Conservation (phyloP, 306 rosid genomes). For the Rosa rugosa region DNA sequence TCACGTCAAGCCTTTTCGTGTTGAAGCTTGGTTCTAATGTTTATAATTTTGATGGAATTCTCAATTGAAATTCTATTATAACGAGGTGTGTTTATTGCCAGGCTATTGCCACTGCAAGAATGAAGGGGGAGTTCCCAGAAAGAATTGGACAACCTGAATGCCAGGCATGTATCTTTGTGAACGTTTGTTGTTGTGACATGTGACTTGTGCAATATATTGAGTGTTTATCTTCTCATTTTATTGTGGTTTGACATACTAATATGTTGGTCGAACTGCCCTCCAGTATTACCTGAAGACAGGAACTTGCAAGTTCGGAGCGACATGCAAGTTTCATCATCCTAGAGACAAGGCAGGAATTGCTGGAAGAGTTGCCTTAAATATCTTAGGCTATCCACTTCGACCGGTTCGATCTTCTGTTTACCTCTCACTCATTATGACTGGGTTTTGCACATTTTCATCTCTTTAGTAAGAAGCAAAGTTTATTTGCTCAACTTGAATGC, state of each 20-base stretch:
- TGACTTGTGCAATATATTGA: background rate
- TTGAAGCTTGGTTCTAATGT: slow-evolving; percentile 2
- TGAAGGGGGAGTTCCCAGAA: slow-evolving; percentile 98
- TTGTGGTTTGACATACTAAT: slow-evolving; percentile 5
- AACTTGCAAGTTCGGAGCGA: slow-evolving; percentile 98
- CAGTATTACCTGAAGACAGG: slow-evolving; percentile 96
- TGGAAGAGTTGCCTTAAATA: slow-evolving; percentile 91
- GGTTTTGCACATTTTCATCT: slow-evolving; percentile 26
- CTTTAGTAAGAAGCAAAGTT: background rate
- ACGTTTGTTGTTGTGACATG: background rate
- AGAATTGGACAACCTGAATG: slow-evolving; percentile 96
- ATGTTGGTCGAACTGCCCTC: slow-evolving; percentile 32
- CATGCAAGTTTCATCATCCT: slow-evolving; percentile 98
- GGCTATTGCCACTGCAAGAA: slow-evolving; percentile 98
- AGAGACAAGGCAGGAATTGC: slow-evolving; percentile 93
- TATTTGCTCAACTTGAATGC: slow-evolving; percentile 24
- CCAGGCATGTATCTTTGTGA: slow-evolving; percentile 71
- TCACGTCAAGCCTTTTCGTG: background rate
- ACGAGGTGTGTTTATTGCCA: slow-evolving; percentile 32
- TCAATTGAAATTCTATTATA: background rate
- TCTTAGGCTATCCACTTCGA: slow-evolving; percentile 94
- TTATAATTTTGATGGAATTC: slow-evolving; percentile 6
- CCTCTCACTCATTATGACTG: slow-evolving; percentile 23
- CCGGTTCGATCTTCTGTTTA: slow-evolving; percentile 57
- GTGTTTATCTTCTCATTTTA: background rate